Evolutionary conservation across 768 basidiomycete genomes (phyloP).

Genomic region (Naganishia onofrii): DNA sequence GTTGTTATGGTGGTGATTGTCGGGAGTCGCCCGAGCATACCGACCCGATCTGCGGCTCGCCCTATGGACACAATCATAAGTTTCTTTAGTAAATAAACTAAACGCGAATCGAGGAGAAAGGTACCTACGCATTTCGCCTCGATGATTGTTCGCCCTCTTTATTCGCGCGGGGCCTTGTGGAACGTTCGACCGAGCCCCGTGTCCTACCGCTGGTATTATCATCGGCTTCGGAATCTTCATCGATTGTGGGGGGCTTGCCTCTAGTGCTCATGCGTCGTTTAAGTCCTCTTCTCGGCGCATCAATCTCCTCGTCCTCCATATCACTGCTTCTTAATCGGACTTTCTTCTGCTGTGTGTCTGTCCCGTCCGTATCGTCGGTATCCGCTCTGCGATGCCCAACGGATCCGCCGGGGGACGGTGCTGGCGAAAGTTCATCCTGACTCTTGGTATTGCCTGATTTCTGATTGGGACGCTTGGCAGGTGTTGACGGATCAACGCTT

Average conservation of each 20-base stretch:
- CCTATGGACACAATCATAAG: background rate
- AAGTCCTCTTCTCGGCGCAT: conserved; percentile 12
- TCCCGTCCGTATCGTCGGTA: conserved; percentile 3
- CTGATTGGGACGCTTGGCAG: conserved; percentile 14
- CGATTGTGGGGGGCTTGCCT: conserved; percentile 16
- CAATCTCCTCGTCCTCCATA: conserved; percentile 11
- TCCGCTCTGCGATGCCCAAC: background rate
- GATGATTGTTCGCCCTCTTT: conserved; percentile 13
- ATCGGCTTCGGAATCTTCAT: conserved; percentile 12
- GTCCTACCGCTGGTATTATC: background rate
- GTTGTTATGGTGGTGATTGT: conserved; percentile 13
- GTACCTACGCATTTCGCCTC: background rate
- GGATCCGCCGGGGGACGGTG: background rate
- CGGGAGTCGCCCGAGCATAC: background rate
- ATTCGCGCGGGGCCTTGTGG: background rate
- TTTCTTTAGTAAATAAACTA: no score
- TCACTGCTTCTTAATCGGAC: background rate
- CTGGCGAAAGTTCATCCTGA: conserved; percentile 14
- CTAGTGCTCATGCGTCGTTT: conserved; percentile 35
- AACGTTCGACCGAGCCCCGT: background rate
- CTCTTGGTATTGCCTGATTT: conserved; percentile 13
- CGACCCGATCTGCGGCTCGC: conserved; percentile 14
- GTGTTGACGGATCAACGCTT: background rate
- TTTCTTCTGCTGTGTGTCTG: conserved; percentile 1
- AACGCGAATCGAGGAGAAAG: background rate